These are phyloP conservation scores for Kurtzmaniella quercitrusa DNA, from an alignment of 1,139 yeast genomes.

Conservation along the genomic window DNA sequence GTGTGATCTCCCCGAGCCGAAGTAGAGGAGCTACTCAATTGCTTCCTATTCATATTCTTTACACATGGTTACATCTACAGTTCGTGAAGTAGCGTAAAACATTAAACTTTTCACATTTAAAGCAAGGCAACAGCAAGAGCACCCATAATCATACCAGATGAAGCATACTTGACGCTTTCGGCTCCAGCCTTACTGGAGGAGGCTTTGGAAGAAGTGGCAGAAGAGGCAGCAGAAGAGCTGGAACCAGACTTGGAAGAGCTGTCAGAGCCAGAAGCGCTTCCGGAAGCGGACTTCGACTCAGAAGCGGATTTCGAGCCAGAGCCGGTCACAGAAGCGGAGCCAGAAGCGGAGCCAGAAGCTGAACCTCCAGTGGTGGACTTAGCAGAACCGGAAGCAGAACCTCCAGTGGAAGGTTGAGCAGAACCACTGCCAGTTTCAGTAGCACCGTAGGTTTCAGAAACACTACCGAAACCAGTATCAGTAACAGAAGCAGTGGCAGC, in stretches of 20 bases:
- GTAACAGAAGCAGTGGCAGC: neutral
- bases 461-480: neutral
- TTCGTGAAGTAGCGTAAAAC: neutral
- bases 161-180: slow-evolving; percentile 8
- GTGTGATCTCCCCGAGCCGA: too few species aligned
- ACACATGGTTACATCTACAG: too few species aligned
- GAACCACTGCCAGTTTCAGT: too few species aligned
- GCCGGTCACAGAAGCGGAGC: slow-evolving; percentile 2
- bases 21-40: too few species aligned
- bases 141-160: slow-evolving; percentile 15
- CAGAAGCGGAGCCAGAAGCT: slow-evolving; percentile 4
- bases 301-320: too few species aligned
- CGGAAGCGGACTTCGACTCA: too few species aligned
- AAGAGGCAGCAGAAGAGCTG: neutral
- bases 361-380: too few species aligned
- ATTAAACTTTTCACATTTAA: slow-evolving; percentile 4
- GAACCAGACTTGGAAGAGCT: slow-evolving; percentile 5
- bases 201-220: neutral
- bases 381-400: too few species aligned
- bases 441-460: neutral
- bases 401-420: too few species aligned
- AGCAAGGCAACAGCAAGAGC: slow-evolving; percentile 14
- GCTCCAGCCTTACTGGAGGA: slow-evolving; percentile 8
- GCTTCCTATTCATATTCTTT: too few species aligned
- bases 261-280: neutral